These are phyloP conservation scores for Infundibulicybe gibba DNA, from an alignment of 768 basidiomycete species.

Conservation along the genomic window DNA sequence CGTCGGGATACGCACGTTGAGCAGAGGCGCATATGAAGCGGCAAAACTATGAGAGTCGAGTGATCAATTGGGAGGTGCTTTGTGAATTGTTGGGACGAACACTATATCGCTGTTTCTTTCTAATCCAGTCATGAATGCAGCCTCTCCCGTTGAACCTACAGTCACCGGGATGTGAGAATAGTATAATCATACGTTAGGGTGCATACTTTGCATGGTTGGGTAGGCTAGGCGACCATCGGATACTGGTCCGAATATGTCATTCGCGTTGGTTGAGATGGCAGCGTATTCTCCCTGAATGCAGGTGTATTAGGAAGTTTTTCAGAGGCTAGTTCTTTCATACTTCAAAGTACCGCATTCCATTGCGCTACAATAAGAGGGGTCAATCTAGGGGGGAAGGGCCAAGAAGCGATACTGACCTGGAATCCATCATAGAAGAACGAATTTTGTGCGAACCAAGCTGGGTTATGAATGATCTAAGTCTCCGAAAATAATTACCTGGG, in stretches of 20 bases:
- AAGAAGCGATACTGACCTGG: slow-evolving; percentile 8
- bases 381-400: background rate
- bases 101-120: slow-evolving; percentile 37
- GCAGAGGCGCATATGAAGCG: slow-evolving; percentile 53
- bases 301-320: background rate
- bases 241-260: slow-evolving; percentile 37
- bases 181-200: background rate
- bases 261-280: slow-evolving; percentile 43
- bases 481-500: background rate
- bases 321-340: slow-evolving; percentile 6
- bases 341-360: slow-evolving; percentile 52
- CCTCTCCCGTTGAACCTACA: slow-evolving; percentile 47
- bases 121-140: slow-evolving; percentile 61
- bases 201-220: slow-evolving; percentile 47
- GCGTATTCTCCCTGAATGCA: slow-evolving; percentile 50
- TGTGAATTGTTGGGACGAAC: slow-evolving; percentile 14
- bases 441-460: slow-evolving; percentile 32
- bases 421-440: slow-evolving; percentile 30
- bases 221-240: slow-evolving; percentile 39
- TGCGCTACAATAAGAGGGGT: slow-evolving; percentile 29
- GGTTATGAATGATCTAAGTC: background rate
- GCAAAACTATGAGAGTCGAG: slow-evolving; percentile 20
- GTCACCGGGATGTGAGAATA: background rate
- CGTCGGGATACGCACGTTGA: slow-evolving; percentile 26
- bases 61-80: background rate